These are phyloP conservation scores for Backusella macrospora DNA, from an alignment of 192 early-diverging fungal genomes.

Conservation along the genomic window DNA sequence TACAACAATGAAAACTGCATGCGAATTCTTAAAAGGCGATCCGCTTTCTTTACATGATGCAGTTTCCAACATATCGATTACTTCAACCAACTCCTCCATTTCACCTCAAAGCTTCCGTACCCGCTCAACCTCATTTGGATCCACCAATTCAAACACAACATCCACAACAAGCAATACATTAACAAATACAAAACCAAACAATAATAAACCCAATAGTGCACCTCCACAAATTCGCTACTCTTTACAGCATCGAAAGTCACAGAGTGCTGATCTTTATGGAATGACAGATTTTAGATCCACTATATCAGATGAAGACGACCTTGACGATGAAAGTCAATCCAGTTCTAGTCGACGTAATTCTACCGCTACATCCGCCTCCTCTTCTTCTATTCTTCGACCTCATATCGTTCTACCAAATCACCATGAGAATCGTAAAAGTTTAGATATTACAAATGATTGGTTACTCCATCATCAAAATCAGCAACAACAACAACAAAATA, in stretches of 20 bases:
- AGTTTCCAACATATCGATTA: constrained; percentile 3
- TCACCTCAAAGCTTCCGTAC: constrained; percentile 25
- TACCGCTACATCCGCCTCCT: background rate
- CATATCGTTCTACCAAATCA: constrained; percentile 22
- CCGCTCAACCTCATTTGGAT: constrained; percentile 33
- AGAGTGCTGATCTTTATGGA: constrained; percentile 35
- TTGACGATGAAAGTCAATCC: background rate
- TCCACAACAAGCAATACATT: background rate
- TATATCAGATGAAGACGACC: background rate
- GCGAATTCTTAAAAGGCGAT: constrained; percentile 54
- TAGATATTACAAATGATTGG: constrained; percentile 25
- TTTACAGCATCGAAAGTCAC: constrained; percentile 33
- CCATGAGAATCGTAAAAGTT: constrained; percentile 12
- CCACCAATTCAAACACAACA: background rate
- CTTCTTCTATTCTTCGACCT: constrained; percentile 24
- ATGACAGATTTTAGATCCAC: background rate
- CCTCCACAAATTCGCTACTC: background rate
- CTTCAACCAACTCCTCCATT: constrained; percentile 27
- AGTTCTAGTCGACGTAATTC: constrained; percentile 2
- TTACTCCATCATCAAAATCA: background rate
- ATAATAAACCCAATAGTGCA: background rate
- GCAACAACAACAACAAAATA: background rate
- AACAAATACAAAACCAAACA: background rate
- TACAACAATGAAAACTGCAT: constrained; percentile 50
- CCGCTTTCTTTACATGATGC: constrained; percentile 41